Conservation (phyloP, 306 rosid species). For the Prosopis cineraria region DNA sequence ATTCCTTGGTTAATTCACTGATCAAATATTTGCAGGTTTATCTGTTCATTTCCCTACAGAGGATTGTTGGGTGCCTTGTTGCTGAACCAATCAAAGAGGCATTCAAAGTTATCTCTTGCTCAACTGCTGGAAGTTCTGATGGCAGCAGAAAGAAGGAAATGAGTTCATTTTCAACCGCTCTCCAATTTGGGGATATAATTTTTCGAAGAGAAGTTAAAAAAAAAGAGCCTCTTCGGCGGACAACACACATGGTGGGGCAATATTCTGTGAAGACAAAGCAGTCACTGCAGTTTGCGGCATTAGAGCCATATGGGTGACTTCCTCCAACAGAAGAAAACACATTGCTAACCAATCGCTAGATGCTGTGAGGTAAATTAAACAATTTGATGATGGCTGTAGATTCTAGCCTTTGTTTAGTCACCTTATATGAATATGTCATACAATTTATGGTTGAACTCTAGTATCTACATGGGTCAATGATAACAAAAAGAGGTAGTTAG, state of each 20-base stretch:
- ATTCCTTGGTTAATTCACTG: background rate
- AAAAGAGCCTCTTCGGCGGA: conserved; percentile 13
- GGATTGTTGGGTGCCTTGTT: conserved; percentile 64
- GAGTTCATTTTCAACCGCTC: conserved; percentile 35
- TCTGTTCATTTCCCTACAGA: conserved; percentile 58
- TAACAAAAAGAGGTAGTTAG: too few species aligned
- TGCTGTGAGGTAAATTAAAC: conserved; percentile 63
- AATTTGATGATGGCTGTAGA: background rate
- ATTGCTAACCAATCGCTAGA: conserved; percentile 71
- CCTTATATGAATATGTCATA: background rate
- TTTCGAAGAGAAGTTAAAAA: conserved; percentile 62
- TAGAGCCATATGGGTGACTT: conserved; percentile 85
- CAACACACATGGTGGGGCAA: conserved; percentile 44
- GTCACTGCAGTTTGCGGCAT: conserved; percentile 69
- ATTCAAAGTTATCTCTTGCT: conserved; percentile 58
- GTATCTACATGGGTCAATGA: background rate
- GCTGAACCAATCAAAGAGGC: conserved; percentile 75
- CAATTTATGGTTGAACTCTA: background rate
- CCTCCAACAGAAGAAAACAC: conserved; percentile 68
- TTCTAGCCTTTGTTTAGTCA: background rate
- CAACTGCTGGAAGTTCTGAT: conserved; percentile 29
- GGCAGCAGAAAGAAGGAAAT: conserved; percentile 31
- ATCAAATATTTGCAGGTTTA: conserved; percentile 42
- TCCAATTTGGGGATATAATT: conserved; percentile 67
- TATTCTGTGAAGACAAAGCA: conserved; percentile 62